A percentile compares a stretch with the other conserved stretches of the same genome.
These are phyloP conservation scores for Rusavskia elegans DNA, from an alignment of 495 filamentous ascomycete species.

Conservation along the genomic window DNA sequence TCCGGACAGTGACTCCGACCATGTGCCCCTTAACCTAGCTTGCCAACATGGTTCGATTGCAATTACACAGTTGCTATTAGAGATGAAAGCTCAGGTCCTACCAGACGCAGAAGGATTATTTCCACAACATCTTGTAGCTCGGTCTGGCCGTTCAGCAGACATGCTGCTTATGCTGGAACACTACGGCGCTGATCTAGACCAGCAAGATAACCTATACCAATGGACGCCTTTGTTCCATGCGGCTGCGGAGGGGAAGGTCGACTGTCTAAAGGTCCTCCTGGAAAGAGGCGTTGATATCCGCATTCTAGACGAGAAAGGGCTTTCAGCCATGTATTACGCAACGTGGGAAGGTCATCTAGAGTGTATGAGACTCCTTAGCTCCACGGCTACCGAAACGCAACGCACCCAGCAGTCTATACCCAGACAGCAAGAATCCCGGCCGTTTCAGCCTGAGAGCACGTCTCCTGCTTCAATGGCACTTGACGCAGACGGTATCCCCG, in stretches of 20 bases:
- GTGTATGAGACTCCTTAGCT: constrained; percentile 79
- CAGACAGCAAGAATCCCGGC: neutral
- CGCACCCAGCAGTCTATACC: constrained; percentile 15
- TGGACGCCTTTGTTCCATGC: constrained; percentile 97
- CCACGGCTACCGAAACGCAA: constrained; percentile 19
- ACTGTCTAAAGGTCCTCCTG: constrained; percentile 65
- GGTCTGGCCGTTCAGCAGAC: constrained; percentile 66
- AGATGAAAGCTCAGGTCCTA: constrained; percentile 58
- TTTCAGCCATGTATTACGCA: constrained; percentile 95
- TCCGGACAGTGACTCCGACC: constrained; percentile 67
- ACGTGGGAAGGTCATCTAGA: constrained; percentile 95
- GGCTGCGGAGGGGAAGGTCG: constrained; percentile 87
- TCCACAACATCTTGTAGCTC: constrained; percentile 92
- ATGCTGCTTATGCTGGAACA: constrained; percentile 64
- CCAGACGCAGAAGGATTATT: constrained; percentile 92
- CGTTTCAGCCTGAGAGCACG: constrained; percentile 19
- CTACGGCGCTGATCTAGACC: constrained; percentile 83
- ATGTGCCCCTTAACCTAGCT: constrained; percentile 85
- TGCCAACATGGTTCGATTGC: constrained; percentile 77
- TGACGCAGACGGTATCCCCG: constrained; percentile 75
- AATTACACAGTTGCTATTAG: constrained; percentile 71
- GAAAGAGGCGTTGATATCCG: constrained; percentile 56
- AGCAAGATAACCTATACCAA: constrained; percentile 85
- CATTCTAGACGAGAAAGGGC: constrained; percentile 75
- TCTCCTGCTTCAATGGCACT: constrained; percentile 48